phyloP scores from a whole-genome alignment of 108 stramenopile genomes.

The Aurantiochytrium sp. region DNA sequence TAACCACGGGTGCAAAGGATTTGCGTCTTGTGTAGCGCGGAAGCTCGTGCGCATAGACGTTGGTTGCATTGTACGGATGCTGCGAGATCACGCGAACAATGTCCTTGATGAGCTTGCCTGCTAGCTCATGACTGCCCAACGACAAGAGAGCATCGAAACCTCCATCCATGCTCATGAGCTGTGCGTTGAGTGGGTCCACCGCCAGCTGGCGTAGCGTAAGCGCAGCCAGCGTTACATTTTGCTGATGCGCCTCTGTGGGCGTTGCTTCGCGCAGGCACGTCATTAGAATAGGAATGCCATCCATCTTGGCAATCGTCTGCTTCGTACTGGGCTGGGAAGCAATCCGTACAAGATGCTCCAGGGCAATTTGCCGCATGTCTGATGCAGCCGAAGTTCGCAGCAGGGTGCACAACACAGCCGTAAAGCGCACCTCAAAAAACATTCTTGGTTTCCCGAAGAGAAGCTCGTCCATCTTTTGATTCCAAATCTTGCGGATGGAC shows the following conservation, averaged over 20 bases:
- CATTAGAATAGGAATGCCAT: background rate
- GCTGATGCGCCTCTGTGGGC: background rate
- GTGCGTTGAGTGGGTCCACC: background rate
- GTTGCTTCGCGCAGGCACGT: background rate
- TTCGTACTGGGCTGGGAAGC: background rate
- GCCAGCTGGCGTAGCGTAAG: background rate
- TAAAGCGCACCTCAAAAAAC: background rate
- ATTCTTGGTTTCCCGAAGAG: background rate
- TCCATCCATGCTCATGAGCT: constrained; percentile 17
- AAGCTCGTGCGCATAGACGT: background rate
- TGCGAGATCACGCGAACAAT: background rate
- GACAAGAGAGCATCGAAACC: background rate
- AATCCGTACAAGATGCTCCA: background rate
- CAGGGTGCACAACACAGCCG: background rate
- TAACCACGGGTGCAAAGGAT: background rate
- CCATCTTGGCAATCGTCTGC: background rate
- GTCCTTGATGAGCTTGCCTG: background rate
- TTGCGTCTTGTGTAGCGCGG: background rate
- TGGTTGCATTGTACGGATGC: background rate
- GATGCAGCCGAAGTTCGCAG: background rate
- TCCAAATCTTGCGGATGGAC: background rate
- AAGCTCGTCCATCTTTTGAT: background rate
- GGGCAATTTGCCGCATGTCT: background rate
- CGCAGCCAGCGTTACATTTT: background rate
- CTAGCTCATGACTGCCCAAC: background rate